Conservation (phyloP, 192 early-diverging fungal genomes). For the Gigaspora rosea region DNA sequence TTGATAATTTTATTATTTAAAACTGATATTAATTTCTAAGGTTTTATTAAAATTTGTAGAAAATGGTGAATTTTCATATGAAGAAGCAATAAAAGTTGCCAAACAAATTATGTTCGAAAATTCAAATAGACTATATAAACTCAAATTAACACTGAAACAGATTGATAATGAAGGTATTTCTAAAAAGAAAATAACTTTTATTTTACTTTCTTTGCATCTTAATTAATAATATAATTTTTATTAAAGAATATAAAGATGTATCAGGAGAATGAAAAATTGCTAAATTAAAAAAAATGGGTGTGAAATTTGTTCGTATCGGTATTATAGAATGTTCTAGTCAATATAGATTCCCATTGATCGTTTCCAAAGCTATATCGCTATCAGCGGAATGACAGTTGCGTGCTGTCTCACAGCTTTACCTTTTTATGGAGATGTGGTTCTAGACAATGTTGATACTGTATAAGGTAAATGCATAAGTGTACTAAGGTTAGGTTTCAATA, state of each 20-base stretch:
- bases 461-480: too few relatives aligned
- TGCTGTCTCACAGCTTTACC: neutral
- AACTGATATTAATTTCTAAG: neutral
- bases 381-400: neutral
- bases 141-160: neutral
- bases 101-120: slow-evolving; percentile 24
- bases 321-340: neutral
- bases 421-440: neutral
- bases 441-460: too few relatives aligned
- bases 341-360: slow-evolving; percentile 20
- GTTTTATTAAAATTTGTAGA: slow-evolving; percentile 9
- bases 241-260: neutral
- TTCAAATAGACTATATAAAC: slow-evolving; percentile 22
- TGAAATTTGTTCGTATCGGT: slow-evolving; percentile 12
- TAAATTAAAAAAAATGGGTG: neutral
- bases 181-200: neutral
- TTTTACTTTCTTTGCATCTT: neutral
- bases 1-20: neutral
- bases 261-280: neutral
- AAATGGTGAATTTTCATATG: slow-evolving; percentile 1
- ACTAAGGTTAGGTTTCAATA: too few relatives aligned
- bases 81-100: slow-evolving; percentile 18
- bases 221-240: too few relatives aligned
- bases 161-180: neutral
- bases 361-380: neutral